These are phyloP conservation scores for Mollisia scopiformis DNA, from an alignment of 2,329 filamentous ascomycete genomes.

Conservation along the genomic window DNA sequence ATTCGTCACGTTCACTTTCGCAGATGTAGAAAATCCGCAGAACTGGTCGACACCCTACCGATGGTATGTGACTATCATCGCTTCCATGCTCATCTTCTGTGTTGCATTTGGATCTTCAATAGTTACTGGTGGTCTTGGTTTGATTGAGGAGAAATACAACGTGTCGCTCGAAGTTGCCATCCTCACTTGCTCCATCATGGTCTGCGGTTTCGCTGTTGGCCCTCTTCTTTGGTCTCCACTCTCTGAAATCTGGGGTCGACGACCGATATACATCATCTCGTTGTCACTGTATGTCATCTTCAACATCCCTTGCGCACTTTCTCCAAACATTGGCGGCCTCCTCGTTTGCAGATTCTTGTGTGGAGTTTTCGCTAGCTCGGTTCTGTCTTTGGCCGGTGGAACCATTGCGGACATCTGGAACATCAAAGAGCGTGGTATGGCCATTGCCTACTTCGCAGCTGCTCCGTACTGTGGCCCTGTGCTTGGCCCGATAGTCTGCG, in stretches of 20 bases:
- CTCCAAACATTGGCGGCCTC: not conserved
- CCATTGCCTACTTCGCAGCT: not conserved
- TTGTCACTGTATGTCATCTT: not conserved
- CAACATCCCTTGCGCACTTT: not conserved
- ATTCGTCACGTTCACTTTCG: slow-evolving; percentile 7
- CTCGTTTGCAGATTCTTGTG: slow-evolving; percentile 26
- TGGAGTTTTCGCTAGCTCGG: slow-evolving; percentile 52
- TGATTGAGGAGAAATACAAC: slow-evolving; percentile 7
- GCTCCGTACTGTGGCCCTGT: not conserved
- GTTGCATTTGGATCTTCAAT: slow-evolving; percentile 2
- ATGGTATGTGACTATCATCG: slow-evolving; percentile 7
- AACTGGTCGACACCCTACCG: not conserved
- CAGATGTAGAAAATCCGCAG: slow-evolving; percentile 3
- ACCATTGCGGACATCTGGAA: not conserved
- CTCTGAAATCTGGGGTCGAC: not conserved
- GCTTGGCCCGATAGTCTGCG: not conserved
- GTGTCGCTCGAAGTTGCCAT: slow-evolving; percentile 6
- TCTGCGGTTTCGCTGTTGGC: not conserved
- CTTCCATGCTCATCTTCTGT: not conserved
- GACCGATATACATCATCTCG: not conserved
- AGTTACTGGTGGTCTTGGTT: not conserved
- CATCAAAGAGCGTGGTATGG: not conserved
- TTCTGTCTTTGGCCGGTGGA: slow-evolving; percentile 35
- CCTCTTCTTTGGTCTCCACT: not conserved
- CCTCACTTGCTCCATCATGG: slow-evolving; percentile 2